A percentile compares a stretch with the other conserved stretches of the same genome.
Conservation (phyloP, 306 rosid genomes). For the Abrus precatorius region DNA sequence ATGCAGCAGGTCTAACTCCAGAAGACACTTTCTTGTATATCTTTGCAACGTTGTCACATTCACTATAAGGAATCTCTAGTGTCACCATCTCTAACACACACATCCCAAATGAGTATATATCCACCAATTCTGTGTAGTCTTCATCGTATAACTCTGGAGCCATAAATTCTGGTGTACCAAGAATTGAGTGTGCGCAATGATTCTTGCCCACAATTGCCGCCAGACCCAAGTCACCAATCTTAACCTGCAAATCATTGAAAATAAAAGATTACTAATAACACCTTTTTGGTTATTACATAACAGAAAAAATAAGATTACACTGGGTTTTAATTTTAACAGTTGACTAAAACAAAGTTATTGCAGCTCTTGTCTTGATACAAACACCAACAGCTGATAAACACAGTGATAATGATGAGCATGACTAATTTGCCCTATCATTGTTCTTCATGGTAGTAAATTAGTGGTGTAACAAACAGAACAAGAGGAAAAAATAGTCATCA, state of each 20-base stretch:
- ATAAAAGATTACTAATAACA: background rate
- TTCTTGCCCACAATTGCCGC: conserved; percentile 85
- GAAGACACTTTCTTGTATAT: conserved; percentile 84
- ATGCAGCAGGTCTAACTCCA: conserved; percentile 76
- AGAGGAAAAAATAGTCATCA: background rate
- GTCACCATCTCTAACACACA: conserved; percentile 91
- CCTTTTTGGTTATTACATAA: background rate
- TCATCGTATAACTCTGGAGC: conserved; percentile 93
- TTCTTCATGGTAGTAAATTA: background rate
- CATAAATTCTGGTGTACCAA: conserved; percentile 95
- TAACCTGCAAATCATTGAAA: conserved; percentile 61
- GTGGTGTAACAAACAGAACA: background rate
- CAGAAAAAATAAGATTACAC: background rate
- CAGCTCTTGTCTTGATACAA: background rate
- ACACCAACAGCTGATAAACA: background rate
- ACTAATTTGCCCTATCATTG: conserved; percentile 1
- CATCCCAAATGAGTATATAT: conserved; percentile 94
- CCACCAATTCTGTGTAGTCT: conserved; percentile 87
- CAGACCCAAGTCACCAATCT: conserved; percentile 95
- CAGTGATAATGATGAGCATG: background rate
- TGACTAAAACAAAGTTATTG: background rate
- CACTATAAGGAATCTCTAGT: conserved; percentile 85
- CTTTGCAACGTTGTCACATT: conserved; percentile 84
- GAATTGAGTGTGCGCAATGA: conserved; percentile 84
- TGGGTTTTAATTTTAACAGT: background rate